Evolutionary conservation across 129 eudicot genomes (phyloP).

Genomic region (Deinandra increscens): DNA sequence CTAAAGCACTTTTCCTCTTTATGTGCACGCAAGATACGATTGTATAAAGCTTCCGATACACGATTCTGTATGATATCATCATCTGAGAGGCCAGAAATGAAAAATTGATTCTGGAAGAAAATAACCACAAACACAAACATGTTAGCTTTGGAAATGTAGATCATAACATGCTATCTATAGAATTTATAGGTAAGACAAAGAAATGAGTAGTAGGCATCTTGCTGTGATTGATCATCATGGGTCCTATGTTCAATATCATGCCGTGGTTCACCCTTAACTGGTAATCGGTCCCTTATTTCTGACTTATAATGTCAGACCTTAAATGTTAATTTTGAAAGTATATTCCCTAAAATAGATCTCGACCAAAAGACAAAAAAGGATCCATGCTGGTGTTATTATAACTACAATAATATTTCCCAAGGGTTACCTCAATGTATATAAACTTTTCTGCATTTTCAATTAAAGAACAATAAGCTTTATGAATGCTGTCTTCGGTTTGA

Average conservation of each 20-base stretch:
- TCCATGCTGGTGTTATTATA: constrained; percentile 5
- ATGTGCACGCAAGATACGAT: constrained; percentile 81
- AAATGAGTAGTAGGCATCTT: not conserved
- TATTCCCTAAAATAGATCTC: not conserved
- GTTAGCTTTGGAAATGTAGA: constrained; percentile 3
- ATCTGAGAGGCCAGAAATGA: constrained; percentile 86
- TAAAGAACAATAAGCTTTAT: constrained; percentile 81
- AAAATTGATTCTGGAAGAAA: constrained; percentile 87
- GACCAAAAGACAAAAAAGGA: not conserved
- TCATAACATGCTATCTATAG: constrained; percentile 5
- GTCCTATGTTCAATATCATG: not conserved
- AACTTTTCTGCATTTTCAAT: constrained; percentile 90
- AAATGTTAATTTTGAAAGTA: not conserved
- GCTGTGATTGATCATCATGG: constrained; percentile 4
- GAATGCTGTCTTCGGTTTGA: constrained; percentile 97
- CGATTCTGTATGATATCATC: constrained; percentile 86
- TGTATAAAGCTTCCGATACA: constrained; percentile 74
- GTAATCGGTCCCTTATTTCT: not conserved
- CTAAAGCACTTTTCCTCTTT: constrained; percentile 68
- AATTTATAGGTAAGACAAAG: not conserved
- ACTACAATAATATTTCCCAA: not conserved
- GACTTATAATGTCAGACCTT: not conserved
- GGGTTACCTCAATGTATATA: constrained; percentile 82
- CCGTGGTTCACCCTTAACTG: not conserved
- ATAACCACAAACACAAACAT: constrained; percentile 14